These are phyloP conservation scores for Colletotrichum australisinense DNA, from an alignment of 2,329 filamentous ascomycete species.

Conservation along the genomic window DNA sequence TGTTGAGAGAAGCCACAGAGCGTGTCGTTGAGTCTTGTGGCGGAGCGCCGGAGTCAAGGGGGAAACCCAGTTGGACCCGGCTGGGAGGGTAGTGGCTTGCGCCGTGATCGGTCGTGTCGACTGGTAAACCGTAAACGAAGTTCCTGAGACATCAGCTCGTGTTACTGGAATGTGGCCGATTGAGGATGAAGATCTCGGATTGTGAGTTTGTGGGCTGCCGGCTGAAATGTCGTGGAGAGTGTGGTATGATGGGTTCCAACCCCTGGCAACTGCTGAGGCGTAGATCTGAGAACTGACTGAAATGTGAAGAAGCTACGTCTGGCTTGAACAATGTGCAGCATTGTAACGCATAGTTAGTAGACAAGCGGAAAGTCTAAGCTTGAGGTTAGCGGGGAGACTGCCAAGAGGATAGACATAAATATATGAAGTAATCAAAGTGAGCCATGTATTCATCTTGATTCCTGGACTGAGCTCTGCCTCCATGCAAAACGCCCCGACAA, in stretches of 20 bases:
- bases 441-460: conserved; percentile 23
- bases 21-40: neutral
- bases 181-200: neutral
- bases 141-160: neutral
- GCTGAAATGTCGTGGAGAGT: neutral
- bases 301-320: neutral
- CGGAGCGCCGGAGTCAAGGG: neutral
- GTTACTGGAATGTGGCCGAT: neutral
- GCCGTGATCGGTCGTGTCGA: neutral
- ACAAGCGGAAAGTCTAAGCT: neutral
- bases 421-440: conserved; percentile 1
- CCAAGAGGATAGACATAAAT: neutral
- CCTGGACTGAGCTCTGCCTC: conserved; percentile 20
- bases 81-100: neutral
- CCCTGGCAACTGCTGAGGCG: neutral
- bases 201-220: neutral
- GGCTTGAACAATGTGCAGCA: neutral
- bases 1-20: neutral
- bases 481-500: conserved; percentile 35
- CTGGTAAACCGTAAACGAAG: neutral
- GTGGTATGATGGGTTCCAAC: neutral
- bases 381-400: too few relatives aligned
- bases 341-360: neutral
- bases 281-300: neutral
- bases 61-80: neutral